Conservation (phyloP, 73 alveolate species). For the Tetrahymena borealis region DNA sequence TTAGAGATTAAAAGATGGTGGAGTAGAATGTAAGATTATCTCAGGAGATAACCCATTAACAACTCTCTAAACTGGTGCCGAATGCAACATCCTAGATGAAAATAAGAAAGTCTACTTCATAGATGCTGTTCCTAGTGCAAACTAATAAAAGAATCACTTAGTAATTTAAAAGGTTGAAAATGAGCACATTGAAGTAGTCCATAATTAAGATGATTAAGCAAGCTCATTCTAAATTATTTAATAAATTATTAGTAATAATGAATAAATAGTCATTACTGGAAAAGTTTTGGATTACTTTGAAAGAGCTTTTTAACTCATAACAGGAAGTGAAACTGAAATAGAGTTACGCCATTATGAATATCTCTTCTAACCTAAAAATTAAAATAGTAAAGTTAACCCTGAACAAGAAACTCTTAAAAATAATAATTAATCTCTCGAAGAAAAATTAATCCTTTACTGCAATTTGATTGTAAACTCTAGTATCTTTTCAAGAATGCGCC, state of each 20-base stretch:
- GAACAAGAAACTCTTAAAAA: not conserved
- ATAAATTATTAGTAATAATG: not conserved
- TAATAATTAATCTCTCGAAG: not conserved
- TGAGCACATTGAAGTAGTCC: not conserved
- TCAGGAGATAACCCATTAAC: slow-evolving; percentile 78
- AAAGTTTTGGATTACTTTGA: not conserved
- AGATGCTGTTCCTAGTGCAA: not conserved
- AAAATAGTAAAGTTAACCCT: not conserved
- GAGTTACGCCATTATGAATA: not conserved
- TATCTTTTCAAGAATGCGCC: slow-evolving; percentile 85
- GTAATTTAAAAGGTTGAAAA: not conserved
- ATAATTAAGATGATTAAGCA: not conserved
- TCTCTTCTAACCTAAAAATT: not conserved
- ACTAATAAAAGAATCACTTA: not conserved
- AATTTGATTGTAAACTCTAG: slow-evolving; percentile 52
- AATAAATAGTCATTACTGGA: not conserved
- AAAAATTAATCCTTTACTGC: not conserved
- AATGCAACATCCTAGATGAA: slow-evolving; percentile 46
- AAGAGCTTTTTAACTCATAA: not conserved
- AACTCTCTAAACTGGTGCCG: slow-evolving; percentile 65
- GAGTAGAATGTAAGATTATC: slow-evolving; percentile 51
- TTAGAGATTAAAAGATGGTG: slow-evolving; percentile 29
- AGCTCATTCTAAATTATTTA: not conserved
- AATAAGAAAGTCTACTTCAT: slow-evolving; percentile 15
- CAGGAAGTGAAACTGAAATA: not conserved